Percentiles rank a stretch among this genome's conserved stretches.
Evolutionary conservation across 2,329 filamentous ascomycete genomes (phyloP).

Genomic region (Pyricularia pennisetigena): DNA sequence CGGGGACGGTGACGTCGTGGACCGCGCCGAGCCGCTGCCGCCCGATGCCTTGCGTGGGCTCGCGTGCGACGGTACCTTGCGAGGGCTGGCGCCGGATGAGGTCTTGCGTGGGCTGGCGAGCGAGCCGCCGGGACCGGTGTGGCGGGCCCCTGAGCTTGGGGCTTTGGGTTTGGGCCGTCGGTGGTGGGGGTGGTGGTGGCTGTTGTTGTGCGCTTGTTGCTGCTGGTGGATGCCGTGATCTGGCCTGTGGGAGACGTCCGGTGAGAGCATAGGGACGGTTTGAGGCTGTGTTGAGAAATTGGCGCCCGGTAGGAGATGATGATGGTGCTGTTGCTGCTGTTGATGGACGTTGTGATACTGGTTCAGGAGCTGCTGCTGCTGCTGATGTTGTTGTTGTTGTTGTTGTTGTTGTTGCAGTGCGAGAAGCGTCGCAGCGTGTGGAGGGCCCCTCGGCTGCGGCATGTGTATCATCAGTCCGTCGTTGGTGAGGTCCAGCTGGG

Average conservation of each 20-base stretch:
- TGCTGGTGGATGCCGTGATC: conserved; percentile 6
- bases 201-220: conserved; percentile 7
- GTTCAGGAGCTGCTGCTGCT: conserved; percentile 10
- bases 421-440: conserved; percentile 25
- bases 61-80: conserved; percentile 18
- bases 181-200: conserved; percentile 8
- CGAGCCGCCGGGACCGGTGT: conserved; percentile 28
- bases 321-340: conserved; percentile 10
- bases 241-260: not conserved
- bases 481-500: conserved; percentile 16
- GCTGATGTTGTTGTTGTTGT: conserved; percentile 19
- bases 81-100: conserved; percentile 3
- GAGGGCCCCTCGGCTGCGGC: conserved; percentile 32
- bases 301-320: conserved; percentile 10
- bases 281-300: not conserved
- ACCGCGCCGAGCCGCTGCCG: conserved; percentile 12
- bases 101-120: conserved; percentile 31
- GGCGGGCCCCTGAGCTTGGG: conserved; percentile 42
- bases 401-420: conserved; percentile 21
- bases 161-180: conserved; percentile 35
- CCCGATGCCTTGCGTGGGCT: conserved; percentile 13
- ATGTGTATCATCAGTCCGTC: conserved; percentile 43
- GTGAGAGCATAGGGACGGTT: not conserved
- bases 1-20: not conserved
- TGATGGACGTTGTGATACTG: conserved; percentile 11